Base-by-base conservation (phyloP, 371 early-diverging fungal species). In the Mortierella sp. region DNA sequence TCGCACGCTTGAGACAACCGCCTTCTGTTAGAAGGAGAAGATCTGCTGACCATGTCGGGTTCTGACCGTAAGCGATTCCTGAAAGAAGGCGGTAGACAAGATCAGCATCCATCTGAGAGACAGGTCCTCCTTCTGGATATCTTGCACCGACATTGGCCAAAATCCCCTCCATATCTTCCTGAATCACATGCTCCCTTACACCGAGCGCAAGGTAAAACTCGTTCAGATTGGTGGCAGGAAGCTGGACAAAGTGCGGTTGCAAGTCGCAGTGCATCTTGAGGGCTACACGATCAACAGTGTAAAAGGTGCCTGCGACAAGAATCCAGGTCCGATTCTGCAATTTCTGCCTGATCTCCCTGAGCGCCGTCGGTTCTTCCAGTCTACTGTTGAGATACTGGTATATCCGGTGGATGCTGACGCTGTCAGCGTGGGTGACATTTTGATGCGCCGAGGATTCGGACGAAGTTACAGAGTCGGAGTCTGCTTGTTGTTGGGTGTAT, bases 141-240 rank as follows among this genome's bases (percentile, higher is more conserved):
- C 5, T 31, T 13, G 61, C 13, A 43, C 71, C 5, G 71, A 74
- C 21, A 74, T 64, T 34, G 3, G 19, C 13, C 2, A 83, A 34
- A 5, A 79, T 55, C 1, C 59, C 61, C 26, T 76, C 37, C 16
- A 83, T 28, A 31, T 83, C 79, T 8, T 34, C 54, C 26, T 69
- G 73, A 9, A 24, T 14, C 9, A 83, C 71, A 5, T 51, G 13
- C n/a, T 73, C 67, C 0, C 76, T 77, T 0, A 83, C 79, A 2
- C 83, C 83, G 55, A 83, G 55, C 0, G 79, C 79, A 6, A 70
- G 51, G 59, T 76, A 83, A 16, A 83, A 37, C 1, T 16, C n/a
- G 2, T 73, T 57, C 24, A 79, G 37, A 11, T 34, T 61, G 13
- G 72, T 5, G 2, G 46, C 8, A 0, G 76, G 44, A 37, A 79